Conservation (phyloP, 352 stramenopile genomes). For the Globisporangium emineosum region DNA sequence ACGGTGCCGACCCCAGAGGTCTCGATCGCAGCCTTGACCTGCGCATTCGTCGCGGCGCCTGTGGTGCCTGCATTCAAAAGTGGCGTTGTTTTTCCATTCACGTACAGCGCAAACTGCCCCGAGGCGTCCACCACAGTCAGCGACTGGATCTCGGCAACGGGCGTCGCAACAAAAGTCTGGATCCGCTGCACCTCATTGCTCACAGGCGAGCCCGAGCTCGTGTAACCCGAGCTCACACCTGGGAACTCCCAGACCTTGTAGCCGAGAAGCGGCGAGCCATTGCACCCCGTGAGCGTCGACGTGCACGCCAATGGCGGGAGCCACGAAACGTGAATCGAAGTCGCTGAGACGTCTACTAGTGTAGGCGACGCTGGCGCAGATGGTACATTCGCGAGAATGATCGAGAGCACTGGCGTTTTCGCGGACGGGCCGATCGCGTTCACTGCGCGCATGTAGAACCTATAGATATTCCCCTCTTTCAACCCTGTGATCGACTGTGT, state of each 20-base stretch:
- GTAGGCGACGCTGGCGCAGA: slow-evolving; percentile 41
- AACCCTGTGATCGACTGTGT: slow-evolving; percentile 41
- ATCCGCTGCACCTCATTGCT: slow-evolving; percentile 91
- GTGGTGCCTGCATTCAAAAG: slow-evolving; percentile 38
- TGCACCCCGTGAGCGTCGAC: slow-evolving; percentile 71
- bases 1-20: slow-evolving; percentile 55
- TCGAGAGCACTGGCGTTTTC: slow-evolving; percentile 82
- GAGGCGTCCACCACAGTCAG: slow-evolving; percentile 61
- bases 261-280: slow-evolving; percentile 76
- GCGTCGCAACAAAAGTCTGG: slow-evolving; percentile 57
- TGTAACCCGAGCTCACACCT: slow-evolving; percentile 65
- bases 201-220: slow-evolving; percentile 75
- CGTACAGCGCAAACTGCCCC: slow-evolving; percentile 70
- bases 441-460: slow-evolving; percentile 89
- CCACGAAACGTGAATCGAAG: slow-evolving; percentile 68
- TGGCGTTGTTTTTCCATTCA: slow-evolving; percentile 53
- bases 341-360: slow-evolving; percentile 62
- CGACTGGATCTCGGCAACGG: slow-evolving; percentile 68
- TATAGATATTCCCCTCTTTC: slow-evolving; percentile 87
- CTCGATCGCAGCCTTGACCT: slow-evolving; percentile 56
- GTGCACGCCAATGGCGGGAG: slow-evolving; percentile 59
- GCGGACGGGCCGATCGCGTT: slow-evolving; percentile 84
- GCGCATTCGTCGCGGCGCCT: slow-evolving; percentile 24
- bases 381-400: slow-evolving; percentile 84
- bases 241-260: slow-evolving; percentile 95